These are phyloP conservation scores for Globisporangium radiosum DNA, from an alignment of 352 stramenopile species.

Conservation along the genomic window DNA sequence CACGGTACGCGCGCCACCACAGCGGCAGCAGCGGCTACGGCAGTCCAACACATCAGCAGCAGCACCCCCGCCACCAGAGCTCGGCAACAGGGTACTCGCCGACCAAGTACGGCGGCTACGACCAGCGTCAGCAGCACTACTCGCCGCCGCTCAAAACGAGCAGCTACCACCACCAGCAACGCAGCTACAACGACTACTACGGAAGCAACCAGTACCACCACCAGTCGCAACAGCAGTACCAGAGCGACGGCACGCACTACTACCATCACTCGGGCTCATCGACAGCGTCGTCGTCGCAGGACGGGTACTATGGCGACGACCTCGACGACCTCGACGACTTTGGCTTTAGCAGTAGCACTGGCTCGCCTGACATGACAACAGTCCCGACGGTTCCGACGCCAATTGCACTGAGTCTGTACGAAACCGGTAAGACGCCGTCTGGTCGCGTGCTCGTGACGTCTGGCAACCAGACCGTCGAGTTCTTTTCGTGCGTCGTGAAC, in stretches of 20 bases:
- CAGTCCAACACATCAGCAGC: slow-evolving; percentile 3
- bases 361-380: slow-evolving; percentile 66
- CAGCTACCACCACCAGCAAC: neutral
- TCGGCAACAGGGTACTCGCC: slow-evolving; percentile 11
- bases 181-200: slow-evolving; percentile 38
- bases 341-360: slow-evolving; percentile 15
- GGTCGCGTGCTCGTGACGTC: slow-evolving; percentile 69
- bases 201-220: slow-evolving; percentile 23
- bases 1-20: slow-evolving; percentile 10
- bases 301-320: slow-evolving; percentile 72
- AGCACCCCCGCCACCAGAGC: slow-evolving; percentile 12
- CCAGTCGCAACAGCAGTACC: slow-evolving; percentile 38
- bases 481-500: slow-evolving; percentile 79
- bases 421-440: slow-evolving; percentile 71
- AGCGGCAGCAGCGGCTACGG: slow-evolving; percentile 3
- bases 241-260: slow-evolving; percentile 38
- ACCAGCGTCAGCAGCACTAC: slow-evolving; percentile 12
- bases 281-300: slow-evolving; percentile 71
- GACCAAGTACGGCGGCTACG: slow-evolving; percentile 9
- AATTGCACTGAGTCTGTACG: slow-evolving; percentile 62
- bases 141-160: slow-evolving; percentile 10
- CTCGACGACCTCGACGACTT: slow-evolving; percentile 70
- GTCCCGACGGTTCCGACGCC: slow-evolving; percentile 71
- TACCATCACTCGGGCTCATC: slow-evolving; percentile 72
- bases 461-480: slow-evolving; percentile 81